Evolutionary conservation across 2,329 filamentous ascomycete genomes (phyloP).

Genomic region (Colletotrichum spaethianum): DNA sequence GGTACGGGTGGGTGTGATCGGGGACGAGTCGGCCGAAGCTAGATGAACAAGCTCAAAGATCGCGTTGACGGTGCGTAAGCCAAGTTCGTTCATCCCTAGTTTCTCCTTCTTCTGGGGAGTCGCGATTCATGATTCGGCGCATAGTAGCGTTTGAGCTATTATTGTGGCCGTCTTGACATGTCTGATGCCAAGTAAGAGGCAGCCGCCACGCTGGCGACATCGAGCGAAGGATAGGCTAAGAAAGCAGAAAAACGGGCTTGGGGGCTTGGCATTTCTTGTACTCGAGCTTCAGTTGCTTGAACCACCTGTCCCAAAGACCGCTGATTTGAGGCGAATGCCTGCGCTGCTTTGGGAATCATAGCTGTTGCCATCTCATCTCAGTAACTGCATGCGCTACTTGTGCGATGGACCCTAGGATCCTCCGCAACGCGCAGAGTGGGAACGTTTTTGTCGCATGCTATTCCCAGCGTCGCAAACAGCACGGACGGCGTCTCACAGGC

Average conservation of each 20-base stretch:
- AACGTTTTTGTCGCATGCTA: slow-evolving; percentile 32
- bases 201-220: slow-evolving; percentile 11
- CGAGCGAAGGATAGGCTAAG: slow-evolving; percentile 3
- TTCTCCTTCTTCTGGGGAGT: neutral
- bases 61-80: slow-evolving; percentile 27
- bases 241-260: slow-evolving; percentile 2
- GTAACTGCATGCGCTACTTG: neutral
- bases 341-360: neutral
- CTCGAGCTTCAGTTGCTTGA: slow-evolving; percentile 21
- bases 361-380: slow-evolving; percentile 28
- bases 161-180: slow-evolving; percentile 5
- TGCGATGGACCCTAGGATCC: slow-evolving; percentile 23
- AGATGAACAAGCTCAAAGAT: slow-evolving; percentile 5
- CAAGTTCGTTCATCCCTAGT: slow-evolving; percentile 12
- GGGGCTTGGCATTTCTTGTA: slow-evolving; percentile 39
- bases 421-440: slow-evolving; percentile 21
- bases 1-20: neutral
- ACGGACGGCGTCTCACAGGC: slow-evolving; percentile 31
- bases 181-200: slow-evolving; percentile 29
- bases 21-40: slow-evolving; percentile 13
- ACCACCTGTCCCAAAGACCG: neutral
- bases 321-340: neutral
- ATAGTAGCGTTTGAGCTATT: slow-evolving; percentile 7
- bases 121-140: slow-evolving; percentile 16
- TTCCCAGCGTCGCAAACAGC: slow-evolving; percentile 32